Base-by-base conservation (phyloP, 1,284 basidiomycete species). In the Boletus semigastroideus region DNA sequence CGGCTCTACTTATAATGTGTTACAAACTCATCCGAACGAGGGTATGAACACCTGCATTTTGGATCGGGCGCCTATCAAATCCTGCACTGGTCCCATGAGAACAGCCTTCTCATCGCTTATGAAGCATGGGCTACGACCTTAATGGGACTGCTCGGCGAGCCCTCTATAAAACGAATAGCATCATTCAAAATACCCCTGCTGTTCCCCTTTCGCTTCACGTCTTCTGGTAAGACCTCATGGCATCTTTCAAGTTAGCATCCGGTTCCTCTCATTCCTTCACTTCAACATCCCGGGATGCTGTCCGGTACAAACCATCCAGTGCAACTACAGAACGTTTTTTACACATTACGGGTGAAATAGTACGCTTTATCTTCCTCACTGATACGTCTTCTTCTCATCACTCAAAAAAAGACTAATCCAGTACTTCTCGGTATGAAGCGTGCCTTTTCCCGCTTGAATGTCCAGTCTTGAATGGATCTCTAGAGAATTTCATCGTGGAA, bases 291-390 rank as follows among this genome's bases (percentile, higher is more conserved):
- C 33, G 19, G 49, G 39, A 38, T 31, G 33, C 44, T 19, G 30
- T 33, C 36, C 5, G 44, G 34, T 11, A 31, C 20, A 46, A 19
- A 16, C 12, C 33, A 33, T 46, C 19, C 19, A 39, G 19, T 27
- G 5, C 41, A 7, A 38, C 13, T 9, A 34, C 30, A 9, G 50
- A 54, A 4, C 46, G 53, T 17, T 54, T 60, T 39, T 2, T 54
- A 5, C 60, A 54, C 34, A 46, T 60, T 33, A 58, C 59, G 13
- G 59, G 60, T 2, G 58, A 60, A 49, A 30, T 60, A 55, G 59
- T 60, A 40, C 25, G 59, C 48, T 22, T 5, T 20, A 20, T 14
- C 11, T 31, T 5, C 11, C 20, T 45, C 19, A 10, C 11, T 1
- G 4, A 19, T 12, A 5, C 0, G 14, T 5, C 5, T 7, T 41